A percentile compares a stretch with the other conserved stretches of the same genome.
Evolutionary conservation across 345 rosid genomes (phyloP).

Genomic region (Conringia planisiliqua): DNA sequence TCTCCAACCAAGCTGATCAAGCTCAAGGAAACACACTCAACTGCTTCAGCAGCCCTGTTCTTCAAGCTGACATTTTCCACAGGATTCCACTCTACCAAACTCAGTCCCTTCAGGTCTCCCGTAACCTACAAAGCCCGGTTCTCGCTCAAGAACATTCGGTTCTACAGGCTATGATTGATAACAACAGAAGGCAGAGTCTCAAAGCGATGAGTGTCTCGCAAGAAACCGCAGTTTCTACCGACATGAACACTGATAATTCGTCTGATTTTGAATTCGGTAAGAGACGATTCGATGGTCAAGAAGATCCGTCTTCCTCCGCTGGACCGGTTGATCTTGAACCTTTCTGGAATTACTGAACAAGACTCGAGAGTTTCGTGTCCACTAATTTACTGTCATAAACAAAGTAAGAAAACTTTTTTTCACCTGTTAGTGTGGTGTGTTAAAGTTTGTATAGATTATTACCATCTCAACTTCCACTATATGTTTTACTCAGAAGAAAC

Average conservation of each 20-base stretch:
- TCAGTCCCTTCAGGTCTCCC: slow-evolving; percentile 29
- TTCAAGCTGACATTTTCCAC: slow-evolving; percentile 37
- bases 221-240: slow-evolving; percentile 47
- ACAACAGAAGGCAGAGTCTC: slow-evolving; percentile 40
- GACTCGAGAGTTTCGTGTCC: neutral
- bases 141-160: slow-evolving; percentile 48
- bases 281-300: slow-evolving; percentile 45
- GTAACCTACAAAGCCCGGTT: slow-evolving; percentile 37
- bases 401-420: slow-evolving; percentile 20
- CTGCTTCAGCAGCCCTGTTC: slow-evolving; percentile 36
- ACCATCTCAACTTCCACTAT: slow-evolving; percentile 14
- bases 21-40: slow-evolving; percentile 38
- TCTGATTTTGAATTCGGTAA: slow-evolving; percentile 50
- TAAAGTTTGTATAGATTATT: slow-evolving; percentile 30
- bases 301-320: slow-evolving; percentile 47
- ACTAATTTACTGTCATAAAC: slow-evolving; percentile 16
- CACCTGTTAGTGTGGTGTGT: slow-evolving; percentile 30
- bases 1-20: slow-evolving; percentile 67
- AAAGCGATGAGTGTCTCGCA: slow-evolving; percentile 62
- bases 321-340: slow-evolving; percentile 53
- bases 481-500: slow-evolving; percentile 10
- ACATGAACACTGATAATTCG: slow-evolving; percentile 42
- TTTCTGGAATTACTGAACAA: slow-evolving; percentile 66
- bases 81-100: slow-evolving; percentile 35
- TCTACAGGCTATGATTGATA: slow-evolving; percentile 50